Evolutionary conservation across 345 rosid genomes (phyloP).

Genomic region (Alliaria petiolata): DNA sequence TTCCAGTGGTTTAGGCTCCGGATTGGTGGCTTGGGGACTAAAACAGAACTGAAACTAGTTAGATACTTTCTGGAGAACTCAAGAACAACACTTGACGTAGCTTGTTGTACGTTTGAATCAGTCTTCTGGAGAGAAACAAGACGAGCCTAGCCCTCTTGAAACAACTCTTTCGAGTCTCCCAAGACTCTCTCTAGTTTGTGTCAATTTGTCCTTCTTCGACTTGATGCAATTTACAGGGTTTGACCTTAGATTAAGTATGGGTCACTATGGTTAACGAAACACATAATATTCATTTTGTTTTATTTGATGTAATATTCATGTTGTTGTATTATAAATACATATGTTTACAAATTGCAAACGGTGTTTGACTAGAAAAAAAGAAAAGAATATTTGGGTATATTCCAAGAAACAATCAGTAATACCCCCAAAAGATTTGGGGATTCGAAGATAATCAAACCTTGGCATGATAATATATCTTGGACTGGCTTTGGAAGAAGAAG

Average conservation of each 20-base stretch:
- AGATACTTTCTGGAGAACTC: no score
- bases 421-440: neutral
- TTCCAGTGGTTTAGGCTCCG: no score
- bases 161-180: neutral
- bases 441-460: neutral
- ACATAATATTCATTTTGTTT: no score
- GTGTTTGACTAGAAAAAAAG: no score
- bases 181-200: neutral
- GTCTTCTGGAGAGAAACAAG: neutral
- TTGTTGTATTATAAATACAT: neutral
- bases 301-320: no score
- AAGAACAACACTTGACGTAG: neutral
- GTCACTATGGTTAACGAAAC: neutral
- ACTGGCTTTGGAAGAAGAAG: neutral
- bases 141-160: neutral
- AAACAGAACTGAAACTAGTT: no score
- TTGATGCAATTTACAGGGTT: neutral
- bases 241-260: neutral
- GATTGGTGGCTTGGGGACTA: no score
- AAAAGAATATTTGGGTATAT: neutral
- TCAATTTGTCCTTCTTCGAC: neutral
- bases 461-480: neutral
- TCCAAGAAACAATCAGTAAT: neutral
- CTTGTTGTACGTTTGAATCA: neutral
- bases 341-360: neutral